phyloP scores from a whole-genome alignment of 2,329 filamentous ascomycete genomes.

The Colletotrichum sp. region DNA sequence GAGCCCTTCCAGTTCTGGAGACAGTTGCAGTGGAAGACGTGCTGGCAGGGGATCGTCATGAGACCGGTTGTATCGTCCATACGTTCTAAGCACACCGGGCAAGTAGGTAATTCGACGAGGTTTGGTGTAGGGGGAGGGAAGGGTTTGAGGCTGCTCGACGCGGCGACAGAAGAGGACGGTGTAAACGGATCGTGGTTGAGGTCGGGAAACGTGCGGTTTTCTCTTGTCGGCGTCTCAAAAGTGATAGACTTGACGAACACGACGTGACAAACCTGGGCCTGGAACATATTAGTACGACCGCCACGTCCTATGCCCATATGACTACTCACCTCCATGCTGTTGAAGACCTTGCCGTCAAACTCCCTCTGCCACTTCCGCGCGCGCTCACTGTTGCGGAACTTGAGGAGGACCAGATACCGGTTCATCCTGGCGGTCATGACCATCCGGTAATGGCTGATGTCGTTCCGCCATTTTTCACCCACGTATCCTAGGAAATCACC shows the following conservation, averaged over 20 bases:
- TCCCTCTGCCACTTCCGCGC: constrained; percentile 82
- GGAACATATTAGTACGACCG: constrained; percentile 19
- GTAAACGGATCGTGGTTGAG: constrained; percentile 69
- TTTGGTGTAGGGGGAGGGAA: constrained; percentile 76
- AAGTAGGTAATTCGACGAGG: constrained; percentile 90
- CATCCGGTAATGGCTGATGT: constrained; percentile 93
- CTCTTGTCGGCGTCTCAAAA: constrained; percentile 68
- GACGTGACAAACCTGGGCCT: constrained; percentile 91
- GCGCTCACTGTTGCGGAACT: constrained; percentile 78
- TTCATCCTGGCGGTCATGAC: constrained; percentile 89
- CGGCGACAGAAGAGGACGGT: constrained; percentile 45
- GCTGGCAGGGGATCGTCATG: constrained; percentile 94
- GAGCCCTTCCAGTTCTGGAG: constrained; percentile 95
- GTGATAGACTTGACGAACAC: constrained; percentile 93
- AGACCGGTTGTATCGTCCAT: constrained; percentile 98
- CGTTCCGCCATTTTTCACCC: constrained; percentile 82
- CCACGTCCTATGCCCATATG: not conserved
- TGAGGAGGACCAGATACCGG: constrained; percentile 94
- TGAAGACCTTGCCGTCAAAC: constrained; percentile 94
- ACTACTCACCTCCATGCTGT: constrained; percentile 78
- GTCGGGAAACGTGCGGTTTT: constrained; percentile 58
- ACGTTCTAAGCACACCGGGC: constrained; percentile 92
- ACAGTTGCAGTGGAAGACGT: constrained; percentile 97
- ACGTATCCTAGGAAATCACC: constrained; percentile 91
- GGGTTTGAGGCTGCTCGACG: constrained; percentile 56